Percentiles rank a stretch among this genome's conserved stretches.
phyloP scores from a whole-genome alignment of 305 asterid genomes.

The Solanum hybrid region DNA sequence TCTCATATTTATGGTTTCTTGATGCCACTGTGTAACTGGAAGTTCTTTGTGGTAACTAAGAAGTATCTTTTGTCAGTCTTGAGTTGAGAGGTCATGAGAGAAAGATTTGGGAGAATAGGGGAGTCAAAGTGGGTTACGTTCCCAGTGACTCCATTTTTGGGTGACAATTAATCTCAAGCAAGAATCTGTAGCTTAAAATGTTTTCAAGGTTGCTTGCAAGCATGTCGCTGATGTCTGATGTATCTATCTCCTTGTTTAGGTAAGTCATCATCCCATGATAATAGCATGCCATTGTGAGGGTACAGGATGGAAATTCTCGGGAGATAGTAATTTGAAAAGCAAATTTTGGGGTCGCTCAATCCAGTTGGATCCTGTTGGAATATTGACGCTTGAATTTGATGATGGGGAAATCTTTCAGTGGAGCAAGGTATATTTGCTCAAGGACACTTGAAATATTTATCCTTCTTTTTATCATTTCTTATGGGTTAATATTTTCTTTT shows the following conservation, averaged over 20 bases:
- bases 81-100: neutral
- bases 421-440: slow-evolving; percentile 64
- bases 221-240: neutral
- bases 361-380: slow-evolving; percentile 89
- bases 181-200: neutral
- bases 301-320: slow-evolving; percentile 86
- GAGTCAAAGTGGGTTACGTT: neutral
- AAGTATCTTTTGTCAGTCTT: neutral
- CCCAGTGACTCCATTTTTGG: neutral
- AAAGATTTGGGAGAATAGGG: neutral
- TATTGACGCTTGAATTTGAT: slow-evolving; percentile 75
- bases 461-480: slow-evolving; percentile 4
- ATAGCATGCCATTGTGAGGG: slow-evolving; percentile 98
- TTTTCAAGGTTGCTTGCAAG: neutral
- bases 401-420: slow-evolving; percentile 93
- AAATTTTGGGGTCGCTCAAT: slow-evolving; percentile 99
- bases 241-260: slow-evolving; percentile 36
- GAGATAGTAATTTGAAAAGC: slow-evolving; percentile 88
- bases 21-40: neutral
- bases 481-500: neutral
- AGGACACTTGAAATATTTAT: neutral
- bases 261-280: slow-evolving; percentile 93
- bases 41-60: neutral
- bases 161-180: neutral
- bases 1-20: neutral